phyloP scores from a whole-genome alignment of 495 filamentous ascomycete genomes.

The Astrocystis sublimbata region DNA sequence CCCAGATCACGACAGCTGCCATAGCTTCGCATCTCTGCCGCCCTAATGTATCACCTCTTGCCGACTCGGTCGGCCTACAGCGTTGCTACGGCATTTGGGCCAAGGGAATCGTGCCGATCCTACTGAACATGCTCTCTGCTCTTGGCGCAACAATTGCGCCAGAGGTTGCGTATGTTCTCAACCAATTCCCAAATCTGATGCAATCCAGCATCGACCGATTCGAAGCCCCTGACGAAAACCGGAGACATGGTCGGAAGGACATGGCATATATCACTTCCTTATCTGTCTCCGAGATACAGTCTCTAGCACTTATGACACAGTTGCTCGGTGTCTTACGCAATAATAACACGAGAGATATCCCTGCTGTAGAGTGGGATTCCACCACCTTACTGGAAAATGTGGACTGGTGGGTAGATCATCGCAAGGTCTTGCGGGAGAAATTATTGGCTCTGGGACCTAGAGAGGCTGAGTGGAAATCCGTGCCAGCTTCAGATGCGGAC shows the following conservation, averaged over 20 bases:
- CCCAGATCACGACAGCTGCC: constrained; percentile 73
- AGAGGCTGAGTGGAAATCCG: constrained; percentile 64
- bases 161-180: constrained; percentile 83
- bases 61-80: constrained; percentile 52
- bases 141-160: constrained; percentile 75
- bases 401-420: constrained; percentile 68
- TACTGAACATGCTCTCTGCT: constrained; percentile 84
- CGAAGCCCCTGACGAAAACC: constrained; percentile 49
- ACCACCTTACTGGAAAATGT: constrained; percentile 71
- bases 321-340: constrained; percentile 64
- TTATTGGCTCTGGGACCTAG: constrained; percentile 69
- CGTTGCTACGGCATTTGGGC: constrained; percentile 84
- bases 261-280: constrained; percentile 63
- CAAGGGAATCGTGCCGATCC: constrained; percentile 79
- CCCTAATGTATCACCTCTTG: constrained; percentile 67
- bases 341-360: constrained; percentile 63
- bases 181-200: constrained; percentile 77
- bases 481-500: constrained; percentile 44
- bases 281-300: constrained; percentile 73
- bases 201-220: constrained; percentile 62
- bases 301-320: constrained; percentile 67
- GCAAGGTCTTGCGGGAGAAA: constrained; percentile 61
- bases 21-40: constrained; percentile 70
- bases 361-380: constrained; percentile 70
- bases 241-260: constrained; percentile 41